Base-by-base conservation (phyloP, 176 grass and related monocot genomes). In the Aegilops tauschii region DNA sequence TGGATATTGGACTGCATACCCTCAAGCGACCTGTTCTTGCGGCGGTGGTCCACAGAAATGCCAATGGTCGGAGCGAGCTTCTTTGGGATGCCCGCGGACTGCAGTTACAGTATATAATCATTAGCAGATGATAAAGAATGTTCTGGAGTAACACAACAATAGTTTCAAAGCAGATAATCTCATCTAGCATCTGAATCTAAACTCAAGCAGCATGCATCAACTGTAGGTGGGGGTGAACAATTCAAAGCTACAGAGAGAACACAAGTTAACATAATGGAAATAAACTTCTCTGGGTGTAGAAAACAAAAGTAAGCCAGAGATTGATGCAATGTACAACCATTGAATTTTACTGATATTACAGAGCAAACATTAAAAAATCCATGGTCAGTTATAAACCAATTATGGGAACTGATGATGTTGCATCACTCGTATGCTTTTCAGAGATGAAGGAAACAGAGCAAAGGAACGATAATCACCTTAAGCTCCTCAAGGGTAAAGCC, bases 401-500 rank as follows among this genome's bases (percentile, higher is more conserved):
- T 71, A 36, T 13, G 1, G 1, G 4, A 78, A 44, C 37, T 0
- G 12, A 25, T 0, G 58, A 61, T 50, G 47, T 0, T 5, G 47
- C 18, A 40, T 72, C 8, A 14, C 17, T 42, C 17, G 14, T 0
- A 9, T 39, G 16, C 0, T 32, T 35, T 35, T 42, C 12, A 77
- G 13, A 34, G 12, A 31, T 29, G 6, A 9, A 29, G 18, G 3
- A n/a, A 23, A 3, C 29, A 76, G 3, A 91, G 32, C 20, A 9
- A n/a, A 34, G 47, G 68, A 31, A 66, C 5, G 13, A 44, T 25
- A 13, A 1, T 78, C 85, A 97, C 90, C 95, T 97, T 97, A 36
- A 97, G 86, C 30, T 97, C 95, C 82, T 97, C 95, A 50, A 97
- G 95, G 32, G 86, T 88, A 50, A 97, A 97, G 9, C 95, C 92